These are phyloP conservation scores for Wallacemonas collosoma DNA, from an alignment of 208 protist species.

Conservation along the genomic window DNA sequence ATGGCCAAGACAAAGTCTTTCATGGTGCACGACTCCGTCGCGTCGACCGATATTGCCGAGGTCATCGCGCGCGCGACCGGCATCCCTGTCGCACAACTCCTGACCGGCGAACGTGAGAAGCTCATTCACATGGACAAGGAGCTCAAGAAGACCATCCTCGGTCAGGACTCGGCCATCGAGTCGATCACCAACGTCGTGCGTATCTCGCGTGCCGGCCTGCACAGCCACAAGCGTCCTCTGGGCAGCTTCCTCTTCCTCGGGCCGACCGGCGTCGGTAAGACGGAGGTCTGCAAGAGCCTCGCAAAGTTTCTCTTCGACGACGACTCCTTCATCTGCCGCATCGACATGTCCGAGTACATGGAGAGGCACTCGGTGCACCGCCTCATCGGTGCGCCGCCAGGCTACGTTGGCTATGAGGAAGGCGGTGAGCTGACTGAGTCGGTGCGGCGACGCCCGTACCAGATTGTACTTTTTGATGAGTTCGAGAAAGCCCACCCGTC, in stretches of 20 bases:
- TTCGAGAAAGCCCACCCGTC: slow-evolving; percentile 99
- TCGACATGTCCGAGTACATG: slow-evolving; percentile 99
- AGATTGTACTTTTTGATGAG: slow-evolving; percentile 99
- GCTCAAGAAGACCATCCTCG: slow-evolving; percentile 93
- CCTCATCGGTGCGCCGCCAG: slow-evolving; percentile 98
- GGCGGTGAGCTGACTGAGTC: slow-evolving; percentile 99
- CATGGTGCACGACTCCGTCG: slow-evolving; percentile 95
- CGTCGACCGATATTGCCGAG: slow-evolving; percentile 93
- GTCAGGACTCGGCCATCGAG: slow-evolving; percentile 96
- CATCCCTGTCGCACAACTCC: slow-evolving; percentile 96
- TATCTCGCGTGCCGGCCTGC: slow-evolving; percentile 94
- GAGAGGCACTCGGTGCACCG: slow-evolving; percentile 95
- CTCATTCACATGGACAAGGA: slow-evolving; percentile 85
- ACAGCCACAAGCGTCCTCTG: slow-evolving; percentile 86
- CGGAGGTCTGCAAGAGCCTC: slow-evolving; percentile 96
- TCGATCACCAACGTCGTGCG: slow-evolving; percentile 96
- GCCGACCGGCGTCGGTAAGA: slow-evolving; percentile 96
- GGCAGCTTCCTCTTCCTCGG: slow-evolving; percentile 98
- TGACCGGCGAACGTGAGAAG: slow-evolving; percentile 89
- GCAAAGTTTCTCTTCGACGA: slow-evolving; percentile 97
- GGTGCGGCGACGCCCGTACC: slow-evolving; percentile 97
- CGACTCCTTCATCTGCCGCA: slow-evolving; percentile 95
- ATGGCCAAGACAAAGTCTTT: slow-evolving; percentile 92
- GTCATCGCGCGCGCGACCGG: slow-evolving; percentile 97
- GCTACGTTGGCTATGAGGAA: slow-evolving; percentile 99